Evolutionary conservation across 75 land plant species (phyloP).

Genomic region (Cupressus sempervirens): DNA sequence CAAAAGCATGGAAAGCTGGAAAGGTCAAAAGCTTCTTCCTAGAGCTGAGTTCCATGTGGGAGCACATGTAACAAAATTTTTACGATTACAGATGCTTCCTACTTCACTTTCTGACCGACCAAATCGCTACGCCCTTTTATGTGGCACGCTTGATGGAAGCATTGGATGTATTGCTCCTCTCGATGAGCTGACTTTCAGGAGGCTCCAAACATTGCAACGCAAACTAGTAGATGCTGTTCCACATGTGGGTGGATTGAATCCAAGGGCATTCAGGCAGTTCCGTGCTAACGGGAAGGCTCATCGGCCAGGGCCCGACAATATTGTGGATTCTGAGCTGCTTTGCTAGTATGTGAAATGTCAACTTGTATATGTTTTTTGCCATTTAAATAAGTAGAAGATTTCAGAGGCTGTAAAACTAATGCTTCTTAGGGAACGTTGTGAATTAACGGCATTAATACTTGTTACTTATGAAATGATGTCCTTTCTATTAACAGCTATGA

Average conservation of each 20-base stretch:
- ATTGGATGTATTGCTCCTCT: slow-evolving; percentile 92
- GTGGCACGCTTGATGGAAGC: slow-evolving; percentile 94
- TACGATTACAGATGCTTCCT: slow-evolving; percentile 88
- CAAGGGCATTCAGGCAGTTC: slow-evolving; percentile 84
- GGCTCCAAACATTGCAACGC: slow-evolving; percentile 79
- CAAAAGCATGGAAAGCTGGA: slow-evolving; percentile 93
- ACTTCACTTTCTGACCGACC: slow-evolving; percentile 57
- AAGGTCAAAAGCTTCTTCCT: slow-evolving; percentile 95
- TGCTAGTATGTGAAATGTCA: slow-evolving; percentile 73
- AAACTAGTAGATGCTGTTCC: slow-evolving; percentile 88
- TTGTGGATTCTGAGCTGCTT: slow-evolving; percentile 91
- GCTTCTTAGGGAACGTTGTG: not conserved
- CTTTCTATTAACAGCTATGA: slow-evolving; percentile 64
- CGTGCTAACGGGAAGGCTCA: slow-evolving; percentile 77
- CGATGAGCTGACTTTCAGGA: slow-evolving; percentile 89
- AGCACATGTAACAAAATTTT: slow-evolving; percentile 81
- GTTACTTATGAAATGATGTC: not conserved
- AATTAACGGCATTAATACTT: not conserved
- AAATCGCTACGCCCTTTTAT: slow-evolving; percentile 82
- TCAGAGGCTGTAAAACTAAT: not conserved
- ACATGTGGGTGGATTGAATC: slow-evolving; percentile 91
- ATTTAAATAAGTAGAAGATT: not conserved
- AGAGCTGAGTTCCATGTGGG: slow-evolving; percentile 97
- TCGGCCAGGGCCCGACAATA: slow-evolving; percentile 94
- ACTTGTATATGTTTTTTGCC: not conserved